phyloP scores from a whole-genome alignment of 2,329 filamentous ascomycete species.

The Aureobasidium sp. region DNA sequence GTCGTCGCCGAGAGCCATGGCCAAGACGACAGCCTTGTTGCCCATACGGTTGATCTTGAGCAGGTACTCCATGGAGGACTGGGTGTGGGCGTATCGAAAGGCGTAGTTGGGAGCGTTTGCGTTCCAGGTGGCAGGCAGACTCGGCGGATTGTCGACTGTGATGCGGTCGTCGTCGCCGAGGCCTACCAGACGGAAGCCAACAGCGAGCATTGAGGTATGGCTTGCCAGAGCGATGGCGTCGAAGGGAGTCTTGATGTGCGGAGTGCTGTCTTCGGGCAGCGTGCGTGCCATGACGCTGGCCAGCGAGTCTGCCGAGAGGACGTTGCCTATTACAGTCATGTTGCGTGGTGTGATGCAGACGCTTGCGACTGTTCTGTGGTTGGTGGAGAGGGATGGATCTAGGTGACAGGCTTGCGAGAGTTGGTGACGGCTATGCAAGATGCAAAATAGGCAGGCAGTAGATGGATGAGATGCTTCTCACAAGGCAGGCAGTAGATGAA shows the following conservation, averaged over 20 bases:
- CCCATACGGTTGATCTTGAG: constrained; percentile 76
- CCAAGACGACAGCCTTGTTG: constrained; percentile 73
- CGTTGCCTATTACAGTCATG: constrained; percentile 25
- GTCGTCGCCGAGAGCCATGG: constrained; percentile 70
- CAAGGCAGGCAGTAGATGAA: too few species aligned
- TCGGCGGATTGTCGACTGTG: constrained; percentile 18
- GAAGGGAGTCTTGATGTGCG: constrained; percentile 56
- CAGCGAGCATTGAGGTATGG: constrained; percentile 72
- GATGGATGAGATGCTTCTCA: too few species aligned
- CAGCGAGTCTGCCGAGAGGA: constrained; percentile 36
- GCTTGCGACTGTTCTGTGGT: background rate
- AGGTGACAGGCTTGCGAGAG: background rate
- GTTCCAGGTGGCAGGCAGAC: constrained; percentile 73
- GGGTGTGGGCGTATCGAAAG: constrained; percentile 79
- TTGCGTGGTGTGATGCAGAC: background rate
- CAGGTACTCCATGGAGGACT: constrained; percentile 77
- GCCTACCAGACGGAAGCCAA: constrained; percentile 73
- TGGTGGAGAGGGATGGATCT: background rate
- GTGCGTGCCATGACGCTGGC: constrained; percentile 35
- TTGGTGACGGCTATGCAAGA: background rate
- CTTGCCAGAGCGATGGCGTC: constrained; percentile 77
- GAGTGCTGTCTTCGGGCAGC: constrained; percentile 30
- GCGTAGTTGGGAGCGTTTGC: constrained; percentile 57
- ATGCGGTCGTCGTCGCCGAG: constrained; percentile 74
- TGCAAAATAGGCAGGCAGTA: background rate